A percentile compares a stretch with the other conserved stretches of the same genome.
These are phyloP conservation scores for Elongisporangium undulatum DNA, from an alignment of 352 stramenopile species.

Conservation along the genomic window DNA sequence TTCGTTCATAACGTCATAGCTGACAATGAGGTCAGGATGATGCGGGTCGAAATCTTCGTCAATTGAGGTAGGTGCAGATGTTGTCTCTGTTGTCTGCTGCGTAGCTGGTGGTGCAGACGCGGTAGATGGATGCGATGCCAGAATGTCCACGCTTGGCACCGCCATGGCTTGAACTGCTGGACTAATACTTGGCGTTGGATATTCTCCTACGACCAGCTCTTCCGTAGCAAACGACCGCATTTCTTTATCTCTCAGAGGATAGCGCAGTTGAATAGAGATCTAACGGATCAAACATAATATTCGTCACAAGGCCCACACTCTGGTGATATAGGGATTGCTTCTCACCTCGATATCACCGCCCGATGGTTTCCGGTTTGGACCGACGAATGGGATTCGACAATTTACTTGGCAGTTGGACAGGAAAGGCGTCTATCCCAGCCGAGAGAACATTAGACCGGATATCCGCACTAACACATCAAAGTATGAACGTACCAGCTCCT, in stretches of 20 bases:
- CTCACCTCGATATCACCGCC: slow-evolving; percentile 63
- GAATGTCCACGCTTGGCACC: slow-evolving; percentile 11
- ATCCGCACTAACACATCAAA: slow-evolving; percentile 2
- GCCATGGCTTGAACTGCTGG: slow-evolving; percentile 2
- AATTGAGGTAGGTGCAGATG: background rate
- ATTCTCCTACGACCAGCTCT: slow-evolving; percentile 50
- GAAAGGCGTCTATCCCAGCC: slow-evolving; percentile 31
- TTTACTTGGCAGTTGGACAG: slow-evolving; percentile 45
- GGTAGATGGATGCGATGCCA: slow-evolving; percentile 1
- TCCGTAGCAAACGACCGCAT: slow-evolving; percentile 32
- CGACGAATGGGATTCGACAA: slow-evolving; percentile 55
- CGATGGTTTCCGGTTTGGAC: slow-evolving; percentile 58
- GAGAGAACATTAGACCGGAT: background rate
- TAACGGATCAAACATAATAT: slow-evolving; percentile 11
- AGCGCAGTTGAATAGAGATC: slow-evolving; percentile 53
- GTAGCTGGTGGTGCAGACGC: background rate
- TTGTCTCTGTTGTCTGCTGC: background rate
- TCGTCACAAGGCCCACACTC: slow-evolving; percentile 3
- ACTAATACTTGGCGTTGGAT: slow-evolving; percentile 22
- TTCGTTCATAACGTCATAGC: slow-evolving; percentile 85
- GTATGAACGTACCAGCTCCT: slow-evolving; percentile 45
- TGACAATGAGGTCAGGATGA: slow-evolving; percentile 68
- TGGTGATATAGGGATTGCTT: background rate
- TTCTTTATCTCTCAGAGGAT: slow-evolving; percentile 63
- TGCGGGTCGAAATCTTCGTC: slow-evolving; percentile 43